Conservation (phyloP, 306 rosid genomes). For the Quercus wislizeni region DNA sequence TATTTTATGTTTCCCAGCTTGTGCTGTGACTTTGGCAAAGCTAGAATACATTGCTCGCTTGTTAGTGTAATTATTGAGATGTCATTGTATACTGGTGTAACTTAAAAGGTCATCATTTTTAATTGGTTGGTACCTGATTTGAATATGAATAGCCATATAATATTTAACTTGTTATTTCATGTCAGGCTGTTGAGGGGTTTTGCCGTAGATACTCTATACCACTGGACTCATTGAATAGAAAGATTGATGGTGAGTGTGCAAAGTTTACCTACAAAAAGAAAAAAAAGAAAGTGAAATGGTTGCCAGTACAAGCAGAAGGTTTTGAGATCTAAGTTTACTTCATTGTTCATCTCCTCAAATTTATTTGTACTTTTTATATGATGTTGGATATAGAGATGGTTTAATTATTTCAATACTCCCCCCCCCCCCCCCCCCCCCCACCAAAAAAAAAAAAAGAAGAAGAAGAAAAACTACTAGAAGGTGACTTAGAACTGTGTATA, state of each 20-base stretch:
- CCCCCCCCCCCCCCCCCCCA: accelerated
- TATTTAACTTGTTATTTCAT: constrained; percentile 31
- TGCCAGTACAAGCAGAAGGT: neutral
- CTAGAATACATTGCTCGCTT: neutral
- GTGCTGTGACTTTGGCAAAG: neutral
- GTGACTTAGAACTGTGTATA: neutral
- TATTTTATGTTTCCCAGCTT: neutral
- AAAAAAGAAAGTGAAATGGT: neutral
- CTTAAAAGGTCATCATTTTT: neutral
- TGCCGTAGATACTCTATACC: constrained; percentile 80
- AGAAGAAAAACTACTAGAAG: neutral
- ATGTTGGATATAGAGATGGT: too few species aligned
- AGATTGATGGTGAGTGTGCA: constrained; percentile 75
- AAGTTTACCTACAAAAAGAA: neutral
- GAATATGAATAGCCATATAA: constrained; percentile 9
- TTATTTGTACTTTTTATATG: too few species aligned
- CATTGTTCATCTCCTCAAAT: neutral
- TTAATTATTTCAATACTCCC: too few species aligned
- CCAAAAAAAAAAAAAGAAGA: neutral
- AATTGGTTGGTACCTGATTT: neutral
- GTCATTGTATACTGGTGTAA: neutral
- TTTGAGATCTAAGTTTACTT: neutral
- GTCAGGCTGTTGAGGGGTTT: constrained; percentile 88
- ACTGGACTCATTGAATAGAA: constrained; percentile 50
- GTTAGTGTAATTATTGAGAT: neutral